These are phyloP conservation scores for Blastobotrys indianensis DNA, from an alignment of 1,139 yeast species.

Conservation along the genomic window DNA sequence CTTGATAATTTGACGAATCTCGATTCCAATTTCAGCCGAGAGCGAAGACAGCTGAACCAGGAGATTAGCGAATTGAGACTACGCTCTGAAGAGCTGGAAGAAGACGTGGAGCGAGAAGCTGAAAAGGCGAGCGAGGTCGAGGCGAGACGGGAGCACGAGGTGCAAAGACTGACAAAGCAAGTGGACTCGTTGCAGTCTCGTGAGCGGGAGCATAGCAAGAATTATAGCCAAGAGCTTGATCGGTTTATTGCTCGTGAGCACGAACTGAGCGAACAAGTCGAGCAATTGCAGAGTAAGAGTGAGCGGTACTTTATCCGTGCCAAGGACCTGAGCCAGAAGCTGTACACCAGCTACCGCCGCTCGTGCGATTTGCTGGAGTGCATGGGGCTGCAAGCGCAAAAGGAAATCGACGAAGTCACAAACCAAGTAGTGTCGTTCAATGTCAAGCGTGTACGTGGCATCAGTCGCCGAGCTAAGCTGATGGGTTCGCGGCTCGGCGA, in stretches of 20 bases:
- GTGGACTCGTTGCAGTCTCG: conserved; percentile 12
- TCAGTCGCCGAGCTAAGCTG: conserved; percentile 12
- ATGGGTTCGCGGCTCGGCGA: conserved; percentile 2
- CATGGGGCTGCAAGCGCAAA: conserved; percentile 55
- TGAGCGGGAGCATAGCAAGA: conserved; percentile 12
- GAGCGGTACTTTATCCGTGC: conserved; percentile 23
- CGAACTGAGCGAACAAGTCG: conserved; percentile 15
- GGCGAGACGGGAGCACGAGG: conserved; percentile 26
- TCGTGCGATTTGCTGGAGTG: conserved; percentile 63
- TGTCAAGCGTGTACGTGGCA: conserved; percentile 33
- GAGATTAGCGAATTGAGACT: conserved; percentile 45
- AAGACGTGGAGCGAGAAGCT: conserved; percentile 33
- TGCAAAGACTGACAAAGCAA: conserved; percentile 29
- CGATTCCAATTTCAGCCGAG: conserved; percentile 53
- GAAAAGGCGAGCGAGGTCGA: conserved; percentile 17
- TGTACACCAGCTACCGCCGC: conserved; percentile 38
- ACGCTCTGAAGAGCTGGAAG: conserved; percentile 50
- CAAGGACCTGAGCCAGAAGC: conserved; percentile 35
- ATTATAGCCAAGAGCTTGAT: conserved; percentile 13
- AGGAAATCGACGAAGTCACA: conserved; percentile 28
- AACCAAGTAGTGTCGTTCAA: conserved; percentile 22
- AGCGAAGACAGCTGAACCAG: conserved; percentile 44
- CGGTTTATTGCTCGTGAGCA: conserved; percentile 14
- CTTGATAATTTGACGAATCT: conserved; percentile 61
- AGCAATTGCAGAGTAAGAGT: conserved; percentile 10